Evolutionary conservation across 768 basidiomycete genomes (phyloP).

Genomic region (Leucocoprinus sp.): DNA sequence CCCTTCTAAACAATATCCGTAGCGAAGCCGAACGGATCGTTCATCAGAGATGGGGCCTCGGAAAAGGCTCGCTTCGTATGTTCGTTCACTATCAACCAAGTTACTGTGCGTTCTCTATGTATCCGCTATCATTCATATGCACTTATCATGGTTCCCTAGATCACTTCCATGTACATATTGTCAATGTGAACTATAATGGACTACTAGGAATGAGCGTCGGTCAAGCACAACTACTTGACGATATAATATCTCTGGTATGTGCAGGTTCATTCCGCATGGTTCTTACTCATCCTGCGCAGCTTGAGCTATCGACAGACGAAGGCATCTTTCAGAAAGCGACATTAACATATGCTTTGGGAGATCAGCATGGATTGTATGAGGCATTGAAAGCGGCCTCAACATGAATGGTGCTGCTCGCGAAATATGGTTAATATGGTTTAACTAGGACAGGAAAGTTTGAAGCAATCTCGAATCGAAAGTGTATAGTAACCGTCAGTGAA

Average conservation of each 20-base stretch:
- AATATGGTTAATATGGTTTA: too few relatives aligned
- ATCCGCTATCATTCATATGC: neutral
- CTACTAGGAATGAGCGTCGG: slow-evolving; percentile 73
- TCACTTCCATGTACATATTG: slow-evolving; percentile 92
- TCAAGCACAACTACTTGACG: slow-evolving; percentile 89
- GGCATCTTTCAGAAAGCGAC: neutral
- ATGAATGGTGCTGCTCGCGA: too few relatives aligned
- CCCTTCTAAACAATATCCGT: slow-evolving; percentile 59
- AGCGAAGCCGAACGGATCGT: slow-evolving; percentile 44
- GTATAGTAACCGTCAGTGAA: too few relatives aligned
- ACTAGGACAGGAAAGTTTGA: too few relatives aligned
- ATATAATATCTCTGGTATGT: slow-evolving; percentile 77
- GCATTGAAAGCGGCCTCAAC: too few relatives aligned
- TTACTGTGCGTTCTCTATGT: slow-evolving; percentile 59
- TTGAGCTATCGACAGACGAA: slow-evolving; percentile 37
- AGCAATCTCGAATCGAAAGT: too few relatives aligned
- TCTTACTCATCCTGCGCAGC: slow-evolving; percentile 14
- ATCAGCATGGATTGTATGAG: too few relatives aligned
- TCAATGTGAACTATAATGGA: slow-evolving; percentile 60
- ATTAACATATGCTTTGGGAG: neutral
- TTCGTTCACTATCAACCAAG: slow-evolving; percentile 94
- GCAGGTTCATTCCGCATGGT: neutral
- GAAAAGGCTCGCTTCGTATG: slow-evolving; percentile 56
- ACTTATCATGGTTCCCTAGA: slow-evolving; percentile 37
- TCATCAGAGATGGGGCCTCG: slow-evolving; percentile 58